Evolutionary conservation across 2,329 filamentous ascomycete species (phyloP).

Genomic region (Elsinoe arachidis): DNA sequence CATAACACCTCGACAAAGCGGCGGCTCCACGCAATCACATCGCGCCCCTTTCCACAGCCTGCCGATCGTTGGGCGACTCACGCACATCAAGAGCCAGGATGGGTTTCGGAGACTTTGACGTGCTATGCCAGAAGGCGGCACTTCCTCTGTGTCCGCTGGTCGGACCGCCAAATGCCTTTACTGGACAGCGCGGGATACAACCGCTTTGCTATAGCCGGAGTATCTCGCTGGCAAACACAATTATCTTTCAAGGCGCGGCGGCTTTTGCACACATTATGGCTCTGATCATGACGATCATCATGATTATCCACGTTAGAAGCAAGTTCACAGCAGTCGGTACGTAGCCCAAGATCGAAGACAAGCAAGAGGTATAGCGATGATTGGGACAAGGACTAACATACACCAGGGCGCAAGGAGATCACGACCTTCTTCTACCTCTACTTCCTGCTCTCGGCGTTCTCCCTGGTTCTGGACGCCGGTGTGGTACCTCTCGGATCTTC

Average conservation of each 20-base stretch:
- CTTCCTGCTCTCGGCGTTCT: constrained; percentile 79
- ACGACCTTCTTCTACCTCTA: constrained; percentile 97
- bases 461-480: constrained; percentile 83
- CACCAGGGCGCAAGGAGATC: constrained; percentile 56
- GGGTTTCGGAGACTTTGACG: constrained; percentile 84
- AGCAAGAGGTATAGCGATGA: not conserved
- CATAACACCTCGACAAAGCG: not conserved
- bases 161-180: constrained; percentile 62
- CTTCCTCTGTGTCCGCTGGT: constrained; percentile 82
- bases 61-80: not conserved
- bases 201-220: constrained; percentile 88
- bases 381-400: not conserved
- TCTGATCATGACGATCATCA: constrained; percentile 85
- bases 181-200: constrained; percentile 59
- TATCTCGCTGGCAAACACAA: constrained; percentile 93
- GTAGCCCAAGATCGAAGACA: constrained; percentile 28
- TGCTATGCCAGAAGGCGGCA: constrained; percentile 75
- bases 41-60: constrained; percentile 6
- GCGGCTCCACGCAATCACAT: constrained; percentile 4
- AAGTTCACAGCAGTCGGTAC: constrained; percentile 97
- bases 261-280: constrained; percentile 88
- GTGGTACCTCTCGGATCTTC: constrained; percentile 75
- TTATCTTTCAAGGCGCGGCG: constrained; percentile 91
- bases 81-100: constrained; percentile 43
- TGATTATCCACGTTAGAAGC: constrained; percentile 92